Conservation (phyloP, 2,329 filamentous ascomycete species). For the Fusarium pininemorale region DNA sequence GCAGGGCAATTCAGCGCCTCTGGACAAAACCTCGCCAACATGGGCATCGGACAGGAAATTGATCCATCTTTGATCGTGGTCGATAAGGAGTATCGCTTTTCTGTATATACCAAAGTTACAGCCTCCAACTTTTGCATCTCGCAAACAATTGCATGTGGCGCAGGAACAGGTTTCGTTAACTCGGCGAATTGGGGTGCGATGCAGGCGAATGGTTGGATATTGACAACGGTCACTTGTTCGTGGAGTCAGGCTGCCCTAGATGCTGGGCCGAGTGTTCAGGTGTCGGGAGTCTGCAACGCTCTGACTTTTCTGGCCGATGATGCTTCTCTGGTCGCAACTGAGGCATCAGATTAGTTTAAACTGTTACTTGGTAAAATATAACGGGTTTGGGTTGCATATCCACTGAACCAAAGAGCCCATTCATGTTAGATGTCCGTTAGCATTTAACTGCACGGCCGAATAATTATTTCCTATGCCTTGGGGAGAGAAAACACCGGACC, state of each 20-base stretch:
- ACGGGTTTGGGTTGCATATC: accelerated
- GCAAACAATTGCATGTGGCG: not conserved
- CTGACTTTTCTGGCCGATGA: not conserved
- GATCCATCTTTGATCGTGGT: not conserved
- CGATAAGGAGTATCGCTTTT: not conserved
- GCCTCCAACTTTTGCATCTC: not conserved
- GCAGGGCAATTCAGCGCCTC: not conserved
- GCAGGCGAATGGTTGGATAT: not conserved
- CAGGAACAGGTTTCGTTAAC: not conserved
- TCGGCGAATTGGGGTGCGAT: not conserved
- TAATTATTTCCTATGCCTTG: not conserved
- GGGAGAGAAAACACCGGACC: too few species aligned
- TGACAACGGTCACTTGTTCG: not conserved
- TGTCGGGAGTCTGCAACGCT: not conserved
- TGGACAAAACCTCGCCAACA: not conserved
- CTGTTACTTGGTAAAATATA: accelerated
- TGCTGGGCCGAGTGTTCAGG: not conserved
- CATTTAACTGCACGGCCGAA: not conserved
- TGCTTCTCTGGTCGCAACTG: not conserved
- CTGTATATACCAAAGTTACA: not conserved
- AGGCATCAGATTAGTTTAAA: not conserved
- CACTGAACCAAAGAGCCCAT: not conserved
- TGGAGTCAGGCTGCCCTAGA: not conserved
- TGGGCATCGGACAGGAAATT: not conserved
- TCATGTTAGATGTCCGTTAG: too few species aligned